phyloP scores from a whole-genome alignment of 352 stramenopile genomes.

The Phytophthora palmivora region DNA sequence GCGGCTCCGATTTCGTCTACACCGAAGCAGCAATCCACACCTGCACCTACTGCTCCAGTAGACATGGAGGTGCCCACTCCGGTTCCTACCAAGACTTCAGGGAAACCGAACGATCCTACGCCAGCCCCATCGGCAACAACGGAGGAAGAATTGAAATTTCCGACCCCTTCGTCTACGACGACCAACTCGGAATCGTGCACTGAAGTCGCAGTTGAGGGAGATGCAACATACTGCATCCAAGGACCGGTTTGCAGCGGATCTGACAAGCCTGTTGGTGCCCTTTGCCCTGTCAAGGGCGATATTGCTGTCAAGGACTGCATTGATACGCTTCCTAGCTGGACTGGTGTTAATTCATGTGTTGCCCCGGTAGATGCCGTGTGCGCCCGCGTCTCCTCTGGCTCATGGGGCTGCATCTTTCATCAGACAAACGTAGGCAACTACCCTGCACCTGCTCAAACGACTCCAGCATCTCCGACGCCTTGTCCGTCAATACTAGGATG shows the following conservation, averaged over 20 bases:
- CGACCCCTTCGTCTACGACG: conserved; percentile 13
- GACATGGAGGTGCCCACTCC: conserved; percentile 5
- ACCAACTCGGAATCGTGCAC: conserved; percentile 33
- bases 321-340: conserved; percentile 54
- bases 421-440: conserved; percentile 11
- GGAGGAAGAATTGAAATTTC: not conserved
- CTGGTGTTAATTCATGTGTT: conserved; percentile 44
- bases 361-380: conserved; percentile 55
- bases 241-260: conserved; percentile 60
- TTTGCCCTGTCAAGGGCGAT: conserved; percentile 63
- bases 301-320: conserved; percentile 58
- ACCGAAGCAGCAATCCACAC: conserved; percentile 7
- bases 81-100: conserved; percentile 9
- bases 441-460: conserved; percentile 26
- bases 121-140: not conserved
- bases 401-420: conserved; percentile 60
- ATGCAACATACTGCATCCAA: conserved; percentile 71
- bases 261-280: conserved; percentile 40
- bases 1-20: conserved; percentile 1
- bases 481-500: conserved; percentile 8
- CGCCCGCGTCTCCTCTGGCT: conserved; percentile 54
- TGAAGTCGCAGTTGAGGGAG: conserved; percentile 60
- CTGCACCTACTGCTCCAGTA: conserved; percentile 1
- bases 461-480: conserved; percentile 25
- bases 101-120: not conserved